Base-by-base conservation (phyloP, 1,284 basidiomycete genomes). In the Rhodotorula sp. region DNA sequence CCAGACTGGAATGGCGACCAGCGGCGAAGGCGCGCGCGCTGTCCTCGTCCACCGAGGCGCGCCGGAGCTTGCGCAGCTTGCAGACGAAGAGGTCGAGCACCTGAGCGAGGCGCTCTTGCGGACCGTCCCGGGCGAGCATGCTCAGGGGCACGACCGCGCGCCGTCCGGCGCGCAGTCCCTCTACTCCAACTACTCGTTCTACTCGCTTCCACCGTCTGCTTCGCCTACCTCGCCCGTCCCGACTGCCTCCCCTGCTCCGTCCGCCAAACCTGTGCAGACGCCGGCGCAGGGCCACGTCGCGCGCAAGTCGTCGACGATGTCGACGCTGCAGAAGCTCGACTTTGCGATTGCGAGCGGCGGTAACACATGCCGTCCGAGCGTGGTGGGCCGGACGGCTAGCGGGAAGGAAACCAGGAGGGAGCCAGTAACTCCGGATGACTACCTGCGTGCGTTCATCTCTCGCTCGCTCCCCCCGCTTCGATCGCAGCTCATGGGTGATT, bases 361-460 rank as follows among this genome's bases (percentile, higher is more conserved):
- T 36, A 4, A 19, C 15, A 41, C 44, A n/a, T 17, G 50, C 37
- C n/a, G 21, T 15, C 37, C 34, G n/a, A 48, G 62, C 27, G 15
- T 50, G 22, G 51, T 56, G 13, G 50, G 22, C 44, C 21, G 44
- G 36, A 65, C 63, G 39, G 48, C 50, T 34, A 66, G 61, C 46
- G 64, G 62, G 54, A 50, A 61, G 56, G 64, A 66, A 56, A 44
- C 27, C 3, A 48, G 53, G 10, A 25, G 48, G 21, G 73, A 72
- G 32, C 70, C 72, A 2, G 61, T 60, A 15, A 37, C 67, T 39
- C 54, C 72, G 7, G 72, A 76, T 17, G 75, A 76, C 46, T 76
- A 57, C 48, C 50, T 76, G 9, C 72, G 75, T 76, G 34, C 36
- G 75, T 67, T 27, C 44, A 27, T 15, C 21, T 36, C 27, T 17